Percentiles rank a stretch among this genome's conserved stretches.
These are phyloP conservation scores for Herpotrichia juniperi DNA, from an alignment of 2,329 filamentous ascomycete species.

Conservation along the genomic window DNA sequence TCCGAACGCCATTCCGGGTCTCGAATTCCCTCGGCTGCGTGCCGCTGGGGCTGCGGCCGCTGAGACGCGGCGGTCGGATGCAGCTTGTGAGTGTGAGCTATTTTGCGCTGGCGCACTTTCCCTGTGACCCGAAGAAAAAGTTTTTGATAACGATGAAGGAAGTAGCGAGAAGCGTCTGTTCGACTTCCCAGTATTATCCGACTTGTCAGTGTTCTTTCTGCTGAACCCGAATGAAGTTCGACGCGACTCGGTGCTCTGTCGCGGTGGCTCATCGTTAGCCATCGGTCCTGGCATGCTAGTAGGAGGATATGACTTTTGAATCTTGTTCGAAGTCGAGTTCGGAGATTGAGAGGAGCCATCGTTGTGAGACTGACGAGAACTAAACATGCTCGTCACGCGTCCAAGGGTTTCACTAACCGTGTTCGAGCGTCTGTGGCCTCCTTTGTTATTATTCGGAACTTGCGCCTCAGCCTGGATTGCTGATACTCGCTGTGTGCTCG, in stretches of 20 bases:
- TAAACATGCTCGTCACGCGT: conserved; percentile 80
- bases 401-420: conserved; percentile 77
- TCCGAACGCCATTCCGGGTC: conserved; percentile 50
- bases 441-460: conserved; percentile 71
- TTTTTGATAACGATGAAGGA: conserved; percentile 56
- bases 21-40: conserved; percentile 37
- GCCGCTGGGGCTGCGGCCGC: conserved; percentile 29
- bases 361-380: conserved; percentile 54
- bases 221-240: conserved; percentile 58
- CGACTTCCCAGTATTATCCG: conserved; percentile 45
- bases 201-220: conserved; percentile 51
- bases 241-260: conserved; percentile 57
- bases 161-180: conserved; percentile 58
- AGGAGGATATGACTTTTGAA: conserved; percentile 79
- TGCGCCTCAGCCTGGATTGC: conserved; percentile 61
- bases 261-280: conserved; percentile 62
- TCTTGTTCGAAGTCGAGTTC: conserved; percentile 64
- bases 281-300: conserved; percentile 85
- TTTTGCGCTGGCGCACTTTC: conserved; percentile 34
- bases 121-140: conserved; percentile 47
- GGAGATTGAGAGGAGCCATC: conserved; percentile 37
- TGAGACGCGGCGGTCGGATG: conserved; percentile 39
- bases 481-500: conserved; percentile 59
- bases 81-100: conserved; percentile 32
- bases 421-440: conserved; percentile 71